A percentile compares a stretch with the other conserved stretches of the same genome.
These are phyloP conservation scores for Pugionium cornutum DNA, from an alignment of 345 rosid species.

Conservation along the genomic window DNA sequence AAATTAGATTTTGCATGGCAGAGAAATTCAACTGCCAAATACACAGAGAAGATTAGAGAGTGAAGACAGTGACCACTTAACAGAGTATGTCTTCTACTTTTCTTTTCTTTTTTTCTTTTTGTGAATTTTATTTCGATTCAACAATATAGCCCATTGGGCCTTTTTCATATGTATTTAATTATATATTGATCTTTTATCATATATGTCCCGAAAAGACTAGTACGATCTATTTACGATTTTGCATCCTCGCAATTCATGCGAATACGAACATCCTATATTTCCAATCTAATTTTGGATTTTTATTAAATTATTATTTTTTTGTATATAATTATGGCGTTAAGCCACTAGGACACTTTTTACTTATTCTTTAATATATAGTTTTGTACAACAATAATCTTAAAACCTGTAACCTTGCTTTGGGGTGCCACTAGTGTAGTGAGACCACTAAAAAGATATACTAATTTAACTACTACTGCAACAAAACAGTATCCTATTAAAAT, in stretches of 20 bases:
- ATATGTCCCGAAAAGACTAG: constrained; percentile 9
- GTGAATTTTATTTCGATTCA: constrained; percentile 19
- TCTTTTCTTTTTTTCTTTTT: neutral
- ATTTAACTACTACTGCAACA: constrained; percentile 9
- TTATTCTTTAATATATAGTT: constrained; percentile 1
- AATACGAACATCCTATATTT: no score
- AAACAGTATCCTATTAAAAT: constrained; percentile 1
- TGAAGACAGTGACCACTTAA: constrained; percentile 42
- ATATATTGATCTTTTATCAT: constrained; percentile 9
- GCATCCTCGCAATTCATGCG: no score
- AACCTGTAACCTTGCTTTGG: constrained; percentile 23
- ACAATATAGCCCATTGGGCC: constrained; percentile 41
- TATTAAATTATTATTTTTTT: constrained; percentile 1
- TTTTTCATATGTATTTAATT: neutral
- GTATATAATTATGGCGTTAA: no score
- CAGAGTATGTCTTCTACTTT: constrained; percentile 31
- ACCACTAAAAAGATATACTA: constrained; percentile 13
- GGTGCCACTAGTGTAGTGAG: constrained; percentile 1
- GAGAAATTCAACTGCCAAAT: constrained; percentile 40
- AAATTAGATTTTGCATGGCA: constrained; percentile 45
- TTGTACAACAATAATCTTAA: constrained; percentile 31
- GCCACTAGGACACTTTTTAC: constrained; percentile 9
- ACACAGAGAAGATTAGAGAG: constrained; percentile 41
- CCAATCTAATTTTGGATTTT: constrained; percentile 8
- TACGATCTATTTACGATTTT: no score